A percentile compares a stretch with the other conserved stretches of the same genome.
Evolutionary conservation across 169 alveolate genomes (phyloP).

Genomic region (Babesia ovis): DNA sequence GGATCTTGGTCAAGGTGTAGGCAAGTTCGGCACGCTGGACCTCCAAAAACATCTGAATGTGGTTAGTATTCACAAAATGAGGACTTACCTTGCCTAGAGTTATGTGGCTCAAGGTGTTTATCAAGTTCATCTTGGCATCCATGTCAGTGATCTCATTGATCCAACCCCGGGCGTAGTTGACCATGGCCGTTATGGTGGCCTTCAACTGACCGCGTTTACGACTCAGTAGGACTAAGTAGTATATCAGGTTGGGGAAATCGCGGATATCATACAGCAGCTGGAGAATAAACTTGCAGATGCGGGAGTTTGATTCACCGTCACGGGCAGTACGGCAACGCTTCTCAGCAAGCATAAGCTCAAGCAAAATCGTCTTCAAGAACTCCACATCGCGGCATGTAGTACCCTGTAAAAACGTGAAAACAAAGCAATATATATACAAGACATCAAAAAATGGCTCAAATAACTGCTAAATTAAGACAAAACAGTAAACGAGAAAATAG

Average conservation of each 20-base stretch:
- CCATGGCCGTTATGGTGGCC: constrained; percentile 69
- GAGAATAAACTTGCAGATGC: constrained; percentile 66
- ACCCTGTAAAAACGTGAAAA: no score
- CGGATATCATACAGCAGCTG: constrained; percentile 60
- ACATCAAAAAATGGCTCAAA: no score
- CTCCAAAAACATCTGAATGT: constrained; percentile 71
- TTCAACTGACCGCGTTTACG: constrained; percentile 75
- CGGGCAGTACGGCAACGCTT: constrained; percentile 72
- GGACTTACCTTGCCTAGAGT: constrained; percentile 71
- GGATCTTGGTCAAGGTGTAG: constrained; percentile 64
- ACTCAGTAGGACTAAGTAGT: constrained; percentile 67
- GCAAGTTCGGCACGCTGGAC: constrained; percentile 73
- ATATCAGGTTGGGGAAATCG: constrained; percentile 63
- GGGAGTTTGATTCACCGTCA: constrained; percentile 75
- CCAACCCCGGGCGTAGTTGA: constrained; percentile 69
- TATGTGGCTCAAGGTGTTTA: constrained; percentile 64
- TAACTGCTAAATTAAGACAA: background rate
- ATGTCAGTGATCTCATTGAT: constrained; percentile 45
- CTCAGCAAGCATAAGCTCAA: constrained; percentile 68
- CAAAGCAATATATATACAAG: no score
- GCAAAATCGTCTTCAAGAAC: constrained; percentile 42
- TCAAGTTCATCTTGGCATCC: constrained; percentile 61
- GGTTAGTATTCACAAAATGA: no score
- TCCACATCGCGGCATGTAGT: constrained; percentile 37
- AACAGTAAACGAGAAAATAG: background rate